These are phyloP conservation scores for Flaveria trinervia DNA, from an alignment of 129 eudicot species.

Conservation along the genomic window DNA sequence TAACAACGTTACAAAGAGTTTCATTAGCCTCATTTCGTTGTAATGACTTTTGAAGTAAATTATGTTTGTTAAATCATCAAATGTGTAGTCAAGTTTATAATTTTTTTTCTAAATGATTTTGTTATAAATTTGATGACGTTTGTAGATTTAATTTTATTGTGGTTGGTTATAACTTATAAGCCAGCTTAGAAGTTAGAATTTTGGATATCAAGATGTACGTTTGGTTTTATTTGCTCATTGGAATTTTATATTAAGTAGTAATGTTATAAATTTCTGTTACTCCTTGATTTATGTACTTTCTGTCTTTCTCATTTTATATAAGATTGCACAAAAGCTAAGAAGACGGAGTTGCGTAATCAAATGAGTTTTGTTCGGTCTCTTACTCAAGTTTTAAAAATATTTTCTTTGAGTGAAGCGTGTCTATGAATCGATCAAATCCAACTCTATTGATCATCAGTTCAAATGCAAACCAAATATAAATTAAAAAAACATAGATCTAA, in stretches of 20 bases:
- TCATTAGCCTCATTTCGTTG: too few relatives aligned
- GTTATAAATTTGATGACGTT: not conserved
- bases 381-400: too few relatives aligned
- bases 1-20: too few relatives aligned
- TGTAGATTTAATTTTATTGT: not conserved
- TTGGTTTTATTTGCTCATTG: not conserved
- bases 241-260: not conserved
- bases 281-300: not conserved
- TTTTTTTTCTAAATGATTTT: not conserved
- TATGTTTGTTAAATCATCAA: not conserved
- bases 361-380: too few relatives aligned
- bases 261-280: too few relatives aligned
- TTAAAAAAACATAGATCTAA: too few relatives aligned
- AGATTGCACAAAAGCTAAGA: not conserved
- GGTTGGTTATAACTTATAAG: not conserved
- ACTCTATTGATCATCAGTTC: too few relatives aligned
- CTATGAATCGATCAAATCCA: too few relatives aligned
- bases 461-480: too few relatives aligned
- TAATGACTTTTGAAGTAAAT: not conserved
- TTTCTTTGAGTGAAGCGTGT: too few relatives aligned
- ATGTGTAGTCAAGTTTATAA: constrained; percentile 4
- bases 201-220: constrained; percentile 4
- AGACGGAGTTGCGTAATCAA: too few relatives aligned
- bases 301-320: not conserved
- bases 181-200: not conserved